Evolutionary conservation across 495 filamentous ascomycete genomes (phyloP), one percentile per base, ranked within the genome.

Genomic region (Annulohypoxylon maeteangense): DNA sequence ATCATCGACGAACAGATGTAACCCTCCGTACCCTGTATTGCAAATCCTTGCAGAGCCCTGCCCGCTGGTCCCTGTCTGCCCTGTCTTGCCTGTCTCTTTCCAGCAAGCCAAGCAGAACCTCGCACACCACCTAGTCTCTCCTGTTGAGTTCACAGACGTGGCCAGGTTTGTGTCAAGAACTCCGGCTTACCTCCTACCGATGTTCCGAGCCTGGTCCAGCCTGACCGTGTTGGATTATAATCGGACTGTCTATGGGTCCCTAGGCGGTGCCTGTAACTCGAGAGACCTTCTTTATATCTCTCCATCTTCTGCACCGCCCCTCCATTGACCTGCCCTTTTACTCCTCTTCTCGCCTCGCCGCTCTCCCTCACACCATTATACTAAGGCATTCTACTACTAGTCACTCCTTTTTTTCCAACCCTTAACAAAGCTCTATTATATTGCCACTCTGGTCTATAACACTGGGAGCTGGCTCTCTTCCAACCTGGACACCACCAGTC

Each of bases 391-490:
- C 73, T 70, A 75, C 71, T 72, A 70, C 68, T 76, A 81, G 82
- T 84, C 81, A 64, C 78, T 84, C 82, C 78, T 84, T 77, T 76
- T 65, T 62, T 54, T 57, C 69, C 57, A 74, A 59, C 60, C 53
- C 75, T 65, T 73, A 67, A 67, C 44, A 74, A 74, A 23, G 65
- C 62, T 68, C 45, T 78, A 75, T 75, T 84, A 85, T 80, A 51
- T 29, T 78, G 79, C 75, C 76, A 70, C 76, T 80, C 78, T 78
- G 79, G 78, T 83, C 79, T 84, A 83, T 82, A 84, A 82, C 78
- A 81, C 80, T 81, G 79, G 81, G 80, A 85, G 80, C 81, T 82
- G 82, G 81, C 79, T 82, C 81, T 82, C 78, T 80, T 82, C 75
- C 69, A 76, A 76, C 78, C 74, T 71, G 62, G 76, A 80, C 74